Percentiles rank a stretch among this genome's conserved stretches.
Evolutionary conservation across 1,284 basidiomycete species (phyloP).

Genomic region (Ceratobasidium sp.): DNA sequence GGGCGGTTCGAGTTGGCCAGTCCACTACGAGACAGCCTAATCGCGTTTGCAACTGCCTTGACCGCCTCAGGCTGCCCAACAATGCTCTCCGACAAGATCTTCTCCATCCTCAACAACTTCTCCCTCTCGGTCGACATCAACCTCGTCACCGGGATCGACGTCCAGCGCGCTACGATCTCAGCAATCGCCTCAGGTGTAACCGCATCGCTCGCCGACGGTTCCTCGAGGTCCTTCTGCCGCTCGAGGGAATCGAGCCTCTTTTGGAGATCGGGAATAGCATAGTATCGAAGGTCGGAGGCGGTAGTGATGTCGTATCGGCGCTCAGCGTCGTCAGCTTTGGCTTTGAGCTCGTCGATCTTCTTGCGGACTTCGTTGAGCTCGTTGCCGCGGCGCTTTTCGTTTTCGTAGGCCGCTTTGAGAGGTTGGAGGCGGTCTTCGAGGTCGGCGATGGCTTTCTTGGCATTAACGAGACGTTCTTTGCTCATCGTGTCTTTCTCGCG

Average conservation of each 20-base stretch:
- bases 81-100: slow-evolving; percentile 71
- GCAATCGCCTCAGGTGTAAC: slow-evolving; percentile 94
- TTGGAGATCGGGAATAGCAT: slow-evolving; percentile 94
- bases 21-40: slow-evolving; percentile 91
- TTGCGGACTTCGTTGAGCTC: slow-evolving; percentile 85
- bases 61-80: slow-evolving; percentile 94
- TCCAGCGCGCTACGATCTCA: slow-evolving; percentile 90
- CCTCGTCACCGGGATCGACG: slow-evolving; percentile 90
- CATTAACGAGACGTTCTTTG: slow-evolving; percentile 85
- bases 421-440: slow-evolving; percentile 94
- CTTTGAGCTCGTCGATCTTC: slow-evolving; percentile 91
- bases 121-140: slow-evolving; percentile 91
- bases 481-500: slow-evolving; percentile 93
- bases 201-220: slow-evolving; percentile 72
- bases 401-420: slow-evolving; percentile 89
- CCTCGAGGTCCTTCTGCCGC: slow-evolving; percentile 79
- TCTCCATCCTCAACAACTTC: slow-evolving; percentile 86
- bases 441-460: slow-evolving; percentile 85
- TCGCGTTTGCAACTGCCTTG: slow-evolving; percentile 90
- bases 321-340: slow-evolving; percentile 96
- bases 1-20: slow-evolving; percentile 86
- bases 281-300: slow-evolving; percentile 92
- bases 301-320: slow-evolving; percentile 86
- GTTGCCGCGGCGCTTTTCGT: slow-evolving; percentile 88
- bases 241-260: slow-evolving; percentile 77